A percentile compares a stretch with the other conserved stretches of the same genome.
Conservation (phyloP, 225 moss, liverwort and hornwort genomes). For the Rhytidiadelphus loreus region DNA sequence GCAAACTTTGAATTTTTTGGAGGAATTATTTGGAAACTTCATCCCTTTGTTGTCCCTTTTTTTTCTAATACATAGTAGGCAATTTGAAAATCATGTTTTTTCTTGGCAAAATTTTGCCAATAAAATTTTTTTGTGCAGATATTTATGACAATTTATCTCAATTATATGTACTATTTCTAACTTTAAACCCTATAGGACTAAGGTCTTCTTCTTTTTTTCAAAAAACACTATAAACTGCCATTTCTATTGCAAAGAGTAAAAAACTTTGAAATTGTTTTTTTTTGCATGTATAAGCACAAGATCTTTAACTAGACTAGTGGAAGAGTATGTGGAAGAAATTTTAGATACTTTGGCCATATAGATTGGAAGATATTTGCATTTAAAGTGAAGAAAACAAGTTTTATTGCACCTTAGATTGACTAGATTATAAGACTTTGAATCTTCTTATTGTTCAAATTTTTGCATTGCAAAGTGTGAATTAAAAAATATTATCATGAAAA, state of each 20-base stretch:
- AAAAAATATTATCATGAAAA: background rate
- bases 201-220: fast-evolving
- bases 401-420: background rate
- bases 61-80: background rate
- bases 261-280: background rate
- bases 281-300: too few relatives aligned
- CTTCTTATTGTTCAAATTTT: background rate
- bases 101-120: background rate
- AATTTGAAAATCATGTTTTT: background rate
- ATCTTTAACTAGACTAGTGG: background rate
- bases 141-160: background rate
- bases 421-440: background rate
- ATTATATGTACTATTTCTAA: too few relatives aligned
- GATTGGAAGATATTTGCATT: background rate
- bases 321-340: background rate
- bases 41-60: background rate
- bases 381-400: background rate
- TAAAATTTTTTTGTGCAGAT: background rate
- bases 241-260: background rate
- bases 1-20: background rate
- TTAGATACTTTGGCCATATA: fast-evolving
- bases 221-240: background rate
- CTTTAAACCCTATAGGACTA: fast-evolving
- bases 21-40: background rate
- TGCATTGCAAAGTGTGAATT: background rate